These are phyloP conservation scores for Metschnikowia peoriensis DNA, from an alignment of 805 yeast species.

Conservation along the genomic window DNA sequence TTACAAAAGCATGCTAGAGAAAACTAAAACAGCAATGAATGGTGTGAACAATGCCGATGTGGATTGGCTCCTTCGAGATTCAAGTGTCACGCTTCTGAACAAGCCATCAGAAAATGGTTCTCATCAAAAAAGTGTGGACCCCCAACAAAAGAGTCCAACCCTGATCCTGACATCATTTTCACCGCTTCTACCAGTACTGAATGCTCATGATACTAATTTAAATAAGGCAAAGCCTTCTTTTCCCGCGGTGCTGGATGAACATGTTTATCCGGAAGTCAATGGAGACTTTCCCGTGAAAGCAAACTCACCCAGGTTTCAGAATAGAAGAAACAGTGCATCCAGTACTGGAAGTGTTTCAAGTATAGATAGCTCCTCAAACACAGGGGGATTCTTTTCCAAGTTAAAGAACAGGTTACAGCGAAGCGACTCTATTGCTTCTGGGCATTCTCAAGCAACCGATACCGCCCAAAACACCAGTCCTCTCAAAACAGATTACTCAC, in stretches of 20 bases:
- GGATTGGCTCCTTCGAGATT: slow-evolving; percentile 51
- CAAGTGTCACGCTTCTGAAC: slow-evolving; percentile 13
- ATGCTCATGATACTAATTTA: slow-evolving; percentile 28
- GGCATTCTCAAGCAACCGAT: neutral
- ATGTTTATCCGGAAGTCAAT: slow-evolving; percentile 7
- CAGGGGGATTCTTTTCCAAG: slow-evolving; percentile 34
- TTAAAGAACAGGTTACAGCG: slow-evolving; percentile 33
- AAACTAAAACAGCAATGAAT: slow-evolving; percentile 12
- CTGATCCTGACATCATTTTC: slow-evolving; percentile 20
- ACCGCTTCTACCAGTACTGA: slow-evolving; percentile 21
- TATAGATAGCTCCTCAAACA: slow-evolving; percentile 12
- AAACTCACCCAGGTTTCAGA: slow-evolving; percentile 9
- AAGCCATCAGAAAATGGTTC: neutral
- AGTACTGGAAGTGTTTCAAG: slow-evolving; percentile 19
- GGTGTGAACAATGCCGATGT: slow-evolving; percentile 45
- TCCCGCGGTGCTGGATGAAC: slow-evolving; percentile 27
- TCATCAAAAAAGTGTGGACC: neutral
- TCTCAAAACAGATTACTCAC: neutral
- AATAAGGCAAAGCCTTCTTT: slow-evolving; percentile 36
- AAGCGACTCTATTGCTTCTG: slow-evolving; percentile 7
- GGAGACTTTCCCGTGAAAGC: neutral
- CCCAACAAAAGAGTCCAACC: neutral
- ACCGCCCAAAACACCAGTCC: neutral
- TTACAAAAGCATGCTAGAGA: slow-evolving; percentile 8
- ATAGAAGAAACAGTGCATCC: slow-evolving; percentile 21